These are phyloP conservation scores for Corynespora cassiicola DNA, from an alignment of 2,329 filamentous ascomycete genomes.

Conservation along the genomic window DNA sequence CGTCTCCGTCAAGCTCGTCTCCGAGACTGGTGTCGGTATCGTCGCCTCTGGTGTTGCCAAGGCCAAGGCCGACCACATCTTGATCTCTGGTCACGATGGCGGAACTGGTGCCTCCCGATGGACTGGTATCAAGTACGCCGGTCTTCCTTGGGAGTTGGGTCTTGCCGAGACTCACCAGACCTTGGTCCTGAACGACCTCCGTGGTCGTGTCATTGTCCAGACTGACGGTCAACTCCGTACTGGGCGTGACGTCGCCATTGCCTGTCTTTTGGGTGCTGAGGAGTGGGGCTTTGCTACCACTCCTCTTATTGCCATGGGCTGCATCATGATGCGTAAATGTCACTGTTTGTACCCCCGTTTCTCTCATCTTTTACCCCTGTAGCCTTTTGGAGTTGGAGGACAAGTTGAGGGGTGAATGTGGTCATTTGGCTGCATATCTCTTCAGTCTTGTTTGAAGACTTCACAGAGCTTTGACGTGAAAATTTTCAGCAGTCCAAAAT, in stretches of 20 bases:
- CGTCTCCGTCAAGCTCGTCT: slow-evolving; percentile 96
- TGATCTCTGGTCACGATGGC: slow-evolving; percentile 96
- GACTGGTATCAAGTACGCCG: slow-evolving; percentile 99
- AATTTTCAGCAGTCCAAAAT: too few relatives aligned
- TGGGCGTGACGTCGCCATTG: slow-evolving; percentile 91
- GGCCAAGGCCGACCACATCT: slow-evolving; percentile 94
- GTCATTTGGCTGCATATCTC: too few relatives aligned
- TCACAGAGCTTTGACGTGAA: too few relatives aligned
- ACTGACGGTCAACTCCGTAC: slow-evolving; percentile 94
- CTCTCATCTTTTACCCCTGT: background rate
- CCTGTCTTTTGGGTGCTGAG: slow-evolving; percentile 94
- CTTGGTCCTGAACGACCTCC: slow-evolving; percentile 90
- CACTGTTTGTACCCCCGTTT: slow-evolving; percentile 11
- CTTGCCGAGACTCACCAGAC: slow-evolving; percentile 98
- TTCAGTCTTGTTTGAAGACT: too few relatives aligned
- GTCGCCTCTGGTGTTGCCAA: slow-evolving; percentile 97
- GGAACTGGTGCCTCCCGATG: slow-evolving; percentile 95
- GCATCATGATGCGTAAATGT: slow-evolving; percentile 90
- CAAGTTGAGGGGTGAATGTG: too few relatives aligned
- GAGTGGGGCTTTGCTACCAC: slow-evolving; percentile 97
- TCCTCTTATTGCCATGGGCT: slow-evolving; percentile 94
- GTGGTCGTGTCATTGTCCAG: slow-evolving; percentile 94
- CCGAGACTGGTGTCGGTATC: slow-evolving; percentile 96
- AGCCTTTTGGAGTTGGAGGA: too few relatives aligned
- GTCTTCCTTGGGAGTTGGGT: slow-evolving; percentile 95